A percentile compares a stretch with the other conserved stretches of the same genome.
Conservation (phyloP, 1,139 yeast genomes). For the Hanseniaspora gamundiae region DNA sequence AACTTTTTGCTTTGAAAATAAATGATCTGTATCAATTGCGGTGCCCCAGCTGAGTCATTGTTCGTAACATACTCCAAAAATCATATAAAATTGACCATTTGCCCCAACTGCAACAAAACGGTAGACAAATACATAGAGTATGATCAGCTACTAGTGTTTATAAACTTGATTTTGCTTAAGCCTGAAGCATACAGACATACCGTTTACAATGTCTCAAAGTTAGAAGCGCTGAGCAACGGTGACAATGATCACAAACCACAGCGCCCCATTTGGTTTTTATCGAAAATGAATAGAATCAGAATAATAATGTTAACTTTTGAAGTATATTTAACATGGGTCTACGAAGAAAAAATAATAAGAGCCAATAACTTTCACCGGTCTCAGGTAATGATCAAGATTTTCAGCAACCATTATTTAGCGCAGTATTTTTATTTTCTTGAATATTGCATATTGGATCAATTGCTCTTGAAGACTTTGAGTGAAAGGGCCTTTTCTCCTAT, state of each 20-base stretch:
- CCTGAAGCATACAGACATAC: constrained; percentile 87
- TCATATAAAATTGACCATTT: constrained; percentile 70
- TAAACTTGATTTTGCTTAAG: constrained; percentile 70
- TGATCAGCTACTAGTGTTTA: constrained; percentile 70
- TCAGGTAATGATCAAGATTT: constrained; percentile 27
- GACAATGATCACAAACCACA: background rate
- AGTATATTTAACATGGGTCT: constrained; percentile 86
- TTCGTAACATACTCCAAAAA: constrained; percentile 65
- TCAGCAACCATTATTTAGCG: constrained; percentile 33
- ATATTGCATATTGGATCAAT: constrained; percentile 49
- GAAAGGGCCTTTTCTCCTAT: constrained; percentile 27
- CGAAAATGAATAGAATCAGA: constrained; percentile 35
- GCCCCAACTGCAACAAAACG: constrained; percentile 56
- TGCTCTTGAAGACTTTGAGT: constrained; percentile 39
- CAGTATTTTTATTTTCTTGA: constrained; percentile 62
- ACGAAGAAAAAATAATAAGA: constrained; percentile 42
- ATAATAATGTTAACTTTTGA: constrained; percentile 68
- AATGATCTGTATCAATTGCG: constrained; percentile 88
- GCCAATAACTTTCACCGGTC: constrained; percentile 5
- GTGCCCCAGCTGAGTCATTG: constrained; percentile 41
- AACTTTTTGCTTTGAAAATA: background rate
- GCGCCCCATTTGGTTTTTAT: background rate
- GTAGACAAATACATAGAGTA: constrained; percentile 90
- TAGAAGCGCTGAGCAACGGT: constrained; percentile 10
- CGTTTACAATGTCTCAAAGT: constrained; percentile 57